Evolutionary conservation across 169 alveolate genomes (phyloP).

Genomic region (Plasmodium gaboni): DNA sequence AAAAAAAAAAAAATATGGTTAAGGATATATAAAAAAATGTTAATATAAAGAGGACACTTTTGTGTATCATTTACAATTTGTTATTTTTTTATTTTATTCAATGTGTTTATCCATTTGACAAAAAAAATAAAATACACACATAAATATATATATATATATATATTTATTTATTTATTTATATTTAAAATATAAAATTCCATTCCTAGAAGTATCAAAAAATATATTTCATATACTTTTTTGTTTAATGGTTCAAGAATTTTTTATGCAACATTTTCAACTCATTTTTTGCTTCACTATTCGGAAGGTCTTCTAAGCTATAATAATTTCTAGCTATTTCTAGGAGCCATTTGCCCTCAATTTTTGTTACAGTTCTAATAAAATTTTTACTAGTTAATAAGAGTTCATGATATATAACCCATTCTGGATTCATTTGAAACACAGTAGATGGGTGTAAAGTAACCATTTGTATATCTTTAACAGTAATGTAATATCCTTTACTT

Average conservation of each 20-base stretch:
- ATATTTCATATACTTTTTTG: background rate
- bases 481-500: slow-evolving; percentile 93
- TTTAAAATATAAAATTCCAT: too few relatives aligned
- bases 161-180: too few relatives aligned
- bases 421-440: slow-evolving; percentile 95
- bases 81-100: too few relatives aligned
- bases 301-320: slow-evolving; percentile 58
- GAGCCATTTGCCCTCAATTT: slow-evolving; percentile 93
- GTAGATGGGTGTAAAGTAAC: slow-evolving; percentile 99
- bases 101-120: too few relatives aligned
- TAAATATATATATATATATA: too few relatives aligned
- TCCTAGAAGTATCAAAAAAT: too few relatives aligned
- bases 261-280: slow-evolving; percentile 30
- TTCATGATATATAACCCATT: slow-evolving; percentile 97
- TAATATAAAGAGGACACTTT: too few relatives aligned
- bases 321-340: slow-evolving; percentile 83
- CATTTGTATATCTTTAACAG: slow-evolving; percentile 96
- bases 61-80: too few relatives aligned
- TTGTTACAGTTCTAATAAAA: slow-evolving; percentile 96
- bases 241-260: background rate
- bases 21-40: too few relatives aligned
- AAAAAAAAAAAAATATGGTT: too few relatives aligned
- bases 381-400: slow-evolving; percentile 97
- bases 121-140: too few relatives aligned
- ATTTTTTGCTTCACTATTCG: slow-evolving; percentile 71